phyloP scores from a whole-genome alignment of 257 asterid species.

The Misopates orontium region DNA sequence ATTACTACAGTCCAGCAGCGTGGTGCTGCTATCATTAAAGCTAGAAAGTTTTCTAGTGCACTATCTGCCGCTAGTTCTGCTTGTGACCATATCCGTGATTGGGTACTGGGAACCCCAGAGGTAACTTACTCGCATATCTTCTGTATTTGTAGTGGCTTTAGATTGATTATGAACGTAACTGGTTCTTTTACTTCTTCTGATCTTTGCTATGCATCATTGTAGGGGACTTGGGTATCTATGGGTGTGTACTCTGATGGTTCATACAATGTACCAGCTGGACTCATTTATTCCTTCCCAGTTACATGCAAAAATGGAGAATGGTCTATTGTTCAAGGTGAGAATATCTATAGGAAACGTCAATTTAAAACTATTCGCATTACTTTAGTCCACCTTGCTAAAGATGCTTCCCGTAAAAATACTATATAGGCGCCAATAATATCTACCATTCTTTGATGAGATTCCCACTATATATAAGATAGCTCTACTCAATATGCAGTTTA shows the following conservation, averaged over 20 bases:
- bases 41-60: constrained; percentile 91
- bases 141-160: background rate
- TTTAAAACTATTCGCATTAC: too few relatives aligned
- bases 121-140: constrained; percentile 40
- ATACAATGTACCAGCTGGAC: constrained; percentile 85
- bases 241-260: constrained; percentile 98
- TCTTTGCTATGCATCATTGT: constrained; percentile 21
- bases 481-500: too few relatives aligned
- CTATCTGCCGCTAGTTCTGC: constrained; percentile 99
- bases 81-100: constrained; percentile 93
- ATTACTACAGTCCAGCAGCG: constrained; percentile 86
- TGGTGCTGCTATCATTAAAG: constrained; percentile 96
- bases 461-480: background rate
- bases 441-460: too few relatives aligned
- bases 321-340: constrained; percentile 86
- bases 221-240: constrained; percentile 97
- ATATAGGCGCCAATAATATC: too few relatives aligned
- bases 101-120: constrained; percentile 98
- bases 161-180: background rate
- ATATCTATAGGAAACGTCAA: background rate
- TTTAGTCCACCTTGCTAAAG: too few relatives aligned
- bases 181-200: background rate
- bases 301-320: constrained; percentile 96
- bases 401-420: too few relatives aligned
- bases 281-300: constrained; percentile 88